Conservation (phyloP, 139 green algal species). For the Chlorella sp. region DNA sequence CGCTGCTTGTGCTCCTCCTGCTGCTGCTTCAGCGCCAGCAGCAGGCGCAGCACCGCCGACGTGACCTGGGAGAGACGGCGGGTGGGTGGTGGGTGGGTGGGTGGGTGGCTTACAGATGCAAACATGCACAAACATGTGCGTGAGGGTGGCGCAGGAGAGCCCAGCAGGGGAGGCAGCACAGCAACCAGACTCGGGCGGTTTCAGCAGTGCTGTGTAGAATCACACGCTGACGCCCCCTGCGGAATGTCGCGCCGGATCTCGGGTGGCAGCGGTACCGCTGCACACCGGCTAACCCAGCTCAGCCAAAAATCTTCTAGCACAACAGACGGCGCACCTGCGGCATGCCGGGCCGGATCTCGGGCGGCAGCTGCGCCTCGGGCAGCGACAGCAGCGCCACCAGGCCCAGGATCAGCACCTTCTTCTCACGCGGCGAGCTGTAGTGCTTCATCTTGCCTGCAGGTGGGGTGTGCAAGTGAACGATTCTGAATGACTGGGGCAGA, state of each 20-base stretch:
- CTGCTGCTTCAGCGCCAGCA: conserved; percentile 54
- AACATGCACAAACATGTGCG: too few relatives aligned
- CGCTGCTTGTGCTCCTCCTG: conserved; percentile 33
- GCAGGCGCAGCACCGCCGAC: conserved; percentile 45
- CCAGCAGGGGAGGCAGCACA: not conserved
- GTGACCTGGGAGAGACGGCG: conserved; percentile 35
- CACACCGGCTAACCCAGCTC: too few relatives aligned
- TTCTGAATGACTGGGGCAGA: too few relatives aligned
- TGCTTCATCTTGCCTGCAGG: conserved; percentile 61
- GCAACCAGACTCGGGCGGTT: not conserved
- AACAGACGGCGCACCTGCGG: conserved; percentile 21
- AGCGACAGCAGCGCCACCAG: conserved; percentile 67
- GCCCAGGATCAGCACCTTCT: conserved; percentile 82
- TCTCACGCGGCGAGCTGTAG: conserved; percentile 75
- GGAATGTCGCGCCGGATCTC: not conserved
- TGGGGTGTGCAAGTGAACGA: not conserved
- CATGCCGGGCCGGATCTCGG: conserved; percentile 63
- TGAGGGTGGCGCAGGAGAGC: not conserved
- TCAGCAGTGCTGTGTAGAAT: too few relatives aligned
- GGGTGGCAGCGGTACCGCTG: too few relatives aligned
- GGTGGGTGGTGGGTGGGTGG: not conserved
- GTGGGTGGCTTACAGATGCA: too few relatives aligned
- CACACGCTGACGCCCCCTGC: not conserved
- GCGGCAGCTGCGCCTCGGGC: conserved; percentile 59
- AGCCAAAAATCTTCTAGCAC: too few relatives aligned